phyloP scores from a whole-genome alignment of 176 grass and related monocot genomes.

The Saccharum officinarum region DNA sequence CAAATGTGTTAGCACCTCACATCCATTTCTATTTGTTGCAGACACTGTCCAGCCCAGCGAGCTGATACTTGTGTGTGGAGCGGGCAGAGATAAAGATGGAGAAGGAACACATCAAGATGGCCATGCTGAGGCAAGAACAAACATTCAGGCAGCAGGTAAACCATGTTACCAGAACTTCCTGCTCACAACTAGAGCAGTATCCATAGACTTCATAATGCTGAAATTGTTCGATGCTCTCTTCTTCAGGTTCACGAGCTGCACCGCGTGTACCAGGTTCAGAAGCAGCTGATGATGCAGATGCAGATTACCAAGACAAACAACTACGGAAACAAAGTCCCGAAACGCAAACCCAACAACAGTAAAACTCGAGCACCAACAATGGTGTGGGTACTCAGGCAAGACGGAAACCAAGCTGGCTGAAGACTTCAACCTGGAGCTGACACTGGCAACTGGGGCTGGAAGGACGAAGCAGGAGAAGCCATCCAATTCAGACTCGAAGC shows the following conservation, averaged over 20 bases:
- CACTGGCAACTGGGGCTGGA: constrained; percentile 55
- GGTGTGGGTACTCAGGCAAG: background rate
- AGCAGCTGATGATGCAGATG: constrained; percentile 60
- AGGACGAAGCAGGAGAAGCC: constrained; percentile 49
- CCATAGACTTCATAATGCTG: background rate
- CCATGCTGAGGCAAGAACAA: constrained; percentile 71
- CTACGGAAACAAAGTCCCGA: background rate
- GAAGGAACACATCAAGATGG: constrained; percentile 68
- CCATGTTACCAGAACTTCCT: background rate
- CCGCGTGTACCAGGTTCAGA: constrained; percentile 60
- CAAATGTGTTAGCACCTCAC: constrained; percentile 6
- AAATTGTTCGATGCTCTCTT: background rate
- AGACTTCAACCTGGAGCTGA: constrained; percentile 68
- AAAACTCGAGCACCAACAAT: constrained; percentile 16
- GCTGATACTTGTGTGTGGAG: background rate
- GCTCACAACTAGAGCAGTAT: background rate
- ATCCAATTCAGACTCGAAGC: constrained; percentile 50
- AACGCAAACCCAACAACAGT: background rate
- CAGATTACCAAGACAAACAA: constrained; percentile 22
- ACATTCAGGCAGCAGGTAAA: constrained; percentile 81
- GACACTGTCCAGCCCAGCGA: background rate
- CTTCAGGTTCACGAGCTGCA: constrained; percentile 75
- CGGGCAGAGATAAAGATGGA: constrained; percentile 44
- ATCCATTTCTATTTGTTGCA: constrained; percentile 8
- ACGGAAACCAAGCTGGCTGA: constrained; percentile 18